Percentiles rank a stretch among this genome's conserved stretches.
Conservation (phyloP, 2,329 filamentous ascomycete genomes). For the Dothistroma septosporum region DNA sequence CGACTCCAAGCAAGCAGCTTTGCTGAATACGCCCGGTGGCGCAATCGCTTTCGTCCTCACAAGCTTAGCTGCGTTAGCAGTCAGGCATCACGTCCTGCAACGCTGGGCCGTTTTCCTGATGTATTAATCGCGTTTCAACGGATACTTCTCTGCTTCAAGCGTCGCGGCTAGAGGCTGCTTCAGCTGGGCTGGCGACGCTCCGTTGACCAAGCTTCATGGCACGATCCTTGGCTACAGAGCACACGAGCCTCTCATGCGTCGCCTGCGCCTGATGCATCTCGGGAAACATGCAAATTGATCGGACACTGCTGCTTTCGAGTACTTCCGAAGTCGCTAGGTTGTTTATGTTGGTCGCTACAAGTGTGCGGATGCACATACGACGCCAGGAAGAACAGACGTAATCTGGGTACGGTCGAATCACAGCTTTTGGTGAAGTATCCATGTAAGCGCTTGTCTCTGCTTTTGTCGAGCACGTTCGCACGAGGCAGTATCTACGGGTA, state of each 20-base stretch:
- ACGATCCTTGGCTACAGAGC: neutral
- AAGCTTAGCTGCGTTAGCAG: conserved; percentile 3
- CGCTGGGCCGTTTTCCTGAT: conserved; percentile 27
- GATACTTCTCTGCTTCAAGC: neutral
- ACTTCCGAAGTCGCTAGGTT: no score
- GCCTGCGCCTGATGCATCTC: neutral
- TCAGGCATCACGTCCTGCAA: conserved; percentile 22
- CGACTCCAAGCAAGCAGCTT: conserved; percentile 27
- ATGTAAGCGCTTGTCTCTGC: no score
- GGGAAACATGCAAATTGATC: no score
- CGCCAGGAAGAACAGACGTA: no score
- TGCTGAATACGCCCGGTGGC: conserved; percentile 56
- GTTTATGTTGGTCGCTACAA: no score
- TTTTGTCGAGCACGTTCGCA: no score
- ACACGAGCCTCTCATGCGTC: neutral
- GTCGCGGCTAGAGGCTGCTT: neutral
- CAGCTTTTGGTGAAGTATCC: no score
- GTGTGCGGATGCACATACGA: no score
- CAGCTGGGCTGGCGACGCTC: neutral
- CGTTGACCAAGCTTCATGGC: neutral
- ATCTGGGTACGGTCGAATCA: no score
- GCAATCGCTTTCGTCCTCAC: conserved; percentile 42
- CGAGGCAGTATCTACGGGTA: no score
- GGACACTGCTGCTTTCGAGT: no score
- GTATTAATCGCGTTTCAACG: no score